These are phyloP conservation scores for Penicillium argentinense DNA, from an alignment of 495 filamentous ascomycete genomes.

Conservation along the genomic window DNA sequence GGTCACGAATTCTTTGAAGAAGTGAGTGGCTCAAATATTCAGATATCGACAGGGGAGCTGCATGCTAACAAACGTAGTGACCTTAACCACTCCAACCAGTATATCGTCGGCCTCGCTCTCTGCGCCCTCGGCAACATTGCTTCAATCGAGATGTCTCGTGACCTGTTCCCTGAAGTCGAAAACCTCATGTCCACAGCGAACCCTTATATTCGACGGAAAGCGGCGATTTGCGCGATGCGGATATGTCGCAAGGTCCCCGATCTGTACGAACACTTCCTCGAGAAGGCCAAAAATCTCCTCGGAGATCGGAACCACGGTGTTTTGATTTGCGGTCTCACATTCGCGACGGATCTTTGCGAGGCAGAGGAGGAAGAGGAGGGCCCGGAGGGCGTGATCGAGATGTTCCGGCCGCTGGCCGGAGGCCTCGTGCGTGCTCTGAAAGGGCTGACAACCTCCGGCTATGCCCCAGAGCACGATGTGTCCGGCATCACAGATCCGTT, in stretches of 20 bases:
- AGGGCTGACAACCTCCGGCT: conserved; percentile 87
- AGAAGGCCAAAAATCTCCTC: conserved; percentile 86
- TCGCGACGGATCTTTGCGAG: conserved; percentile 91
- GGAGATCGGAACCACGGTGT: conserved; percentile 95
- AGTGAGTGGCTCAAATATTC: conserved; percentile 53
- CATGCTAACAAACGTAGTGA: conserved; percentile 59
- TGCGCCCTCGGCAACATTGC: conserved; percentile 97
- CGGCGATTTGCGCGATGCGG: conserved; percentile 98
- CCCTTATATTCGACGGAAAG: conserved; percentile 95
- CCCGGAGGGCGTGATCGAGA: conserved; percentile 81
- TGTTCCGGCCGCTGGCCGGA: conserved; percentile 78
- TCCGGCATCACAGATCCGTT: conserved; percentile 99
- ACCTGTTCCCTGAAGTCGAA: conserved; percentile 94
- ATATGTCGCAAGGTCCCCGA: conserved; percentile 98
- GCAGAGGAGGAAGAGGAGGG: conserved; percentile 84
- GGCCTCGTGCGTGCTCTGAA: conserved; percentile 88
- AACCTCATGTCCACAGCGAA: conserved; percentile 86
- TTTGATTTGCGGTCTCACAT: conserved; percentile 83
- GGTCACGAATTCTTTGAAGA: conserved; percentile 96
- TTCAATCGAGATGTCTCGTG: conserved; percentile 97
- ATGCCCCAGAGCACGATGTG: conserved; percentile 97
- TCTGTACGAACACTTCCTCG: conserved; percentile 93
- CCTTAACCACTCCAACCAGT: conserved; percentile 95
- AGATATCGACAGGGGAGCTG: background rate
- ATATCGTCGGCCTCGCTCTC: conserved; percentile 93